A percentile compares a stretch with the other conserved stretches of the same genome.
These are phyloP conservation scores for Phytopythium kandeliae DNA, from an alignment of 352 stramenopile genomes.

Conservation along the genomic window DNA sequence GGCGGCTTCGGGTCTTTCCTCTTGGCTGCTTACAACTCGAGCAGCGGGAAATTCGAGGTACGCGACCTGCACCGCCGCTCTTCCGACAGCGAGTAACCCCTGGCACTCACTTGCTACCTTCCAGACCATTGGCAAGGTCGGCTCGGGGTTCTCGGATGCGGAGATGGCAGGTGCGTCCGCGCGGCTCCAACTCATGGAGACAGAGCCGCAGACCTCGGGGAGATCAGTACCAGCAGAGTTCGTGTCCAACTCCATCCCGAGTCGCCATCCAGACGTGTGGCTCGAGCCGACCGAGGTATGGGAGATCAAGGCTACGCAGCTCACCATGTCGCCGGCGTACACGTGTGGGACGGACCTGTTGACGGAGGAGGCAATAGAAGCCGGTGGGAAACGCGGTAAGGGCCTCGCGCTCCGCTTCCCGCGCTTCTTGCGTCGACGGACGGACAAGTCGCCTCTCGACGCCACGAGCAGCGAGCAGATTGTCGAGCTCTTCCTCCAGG, in stretches of 20 bases:
- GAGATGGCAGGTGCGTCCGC: slow-evolving; percentile 70
- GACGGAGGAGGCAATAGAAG: neutral
- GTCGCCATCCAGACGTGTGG: slow-evolving; percentile 90
- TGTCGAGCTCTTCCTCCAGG: slow-evolving; percentile 44
- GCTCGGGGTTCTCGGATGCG: slow-evolving; percentile 98
- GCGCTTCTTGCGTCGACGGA: slow-evolving; percentile 93
- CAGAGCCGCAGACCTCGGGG: slow-evolving; percentile 25
- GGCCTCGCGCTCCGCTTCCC: slow-evolving; percentile 98
- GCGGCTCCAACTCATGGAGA: slow-evolving; percentile 32
- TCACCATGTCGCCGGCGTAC: slow-evolving; percentile 96
- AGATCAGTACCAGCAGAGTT: slow-evolving; percentile 49
- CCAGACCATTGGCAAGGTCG: slow-evolving; percentile 87
- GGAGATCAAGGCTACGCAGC: slow-evolving; percentile 98
- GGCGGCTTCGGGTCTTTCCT: slow-evolving; percentile 98
- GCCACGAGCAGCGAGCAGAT: slow-evolving; percentile 96
- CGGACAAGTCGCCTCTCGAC: slow-evolving; percentile 94
- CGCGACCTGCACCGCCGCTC: no score
- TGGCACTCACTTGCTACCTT: neutral
- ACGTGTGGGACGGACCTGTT: slow-evolving; percentile 56
- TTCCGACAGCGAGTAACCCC: neutral
- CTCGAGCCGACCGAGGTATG: slow-evolving; percentile 93
- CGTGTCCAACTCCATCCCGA: slow-evolving; percentile 45
- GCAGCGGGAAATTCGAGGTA: slow-evolving; percentile 93
- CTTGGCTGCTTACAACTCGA: slow-evolving; percentile 94
- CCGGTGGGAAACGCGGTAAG: slow-evolving; percentile 17